These are phyloP conservation scores for Allomyces macrogynus DNA, from an alignment of 192 early-diverging fungal genomes.

Conservation along the genomic window DNA sequence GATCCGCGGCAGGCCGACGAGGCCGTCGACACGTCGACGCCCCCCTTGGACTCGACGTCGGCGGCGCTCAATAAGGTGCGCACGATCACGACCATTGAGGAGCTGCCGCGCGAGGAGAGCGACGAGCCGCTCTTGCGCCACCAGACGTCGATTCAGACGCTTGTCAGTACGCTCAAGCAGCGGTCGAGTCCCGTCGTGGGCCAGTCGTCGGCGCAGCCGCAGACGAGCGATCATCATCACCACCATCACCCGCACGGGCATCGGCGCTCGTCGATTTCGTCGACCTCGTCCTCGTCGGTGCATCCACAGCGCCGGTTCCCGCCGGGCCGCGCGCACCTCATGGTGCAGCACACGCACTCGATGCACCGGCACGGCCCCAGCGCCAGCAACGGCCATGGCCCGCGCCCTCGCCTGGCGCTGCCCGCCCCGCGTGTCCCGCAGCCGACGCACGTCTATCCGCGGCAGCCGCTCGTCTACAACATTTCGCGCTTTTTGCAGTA, in stretches of 20 bases:
- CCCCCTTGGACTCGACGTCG: no score
- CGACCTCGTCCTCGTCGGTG: background rate
- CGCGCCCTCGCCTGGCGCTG: background rate
- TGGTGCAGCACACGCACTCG: background rate
- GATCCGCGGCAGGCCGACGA: background rate
- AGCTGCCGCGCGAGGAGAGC: background rate
- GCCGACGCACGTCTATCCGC: slow-evolving; percentile 15
- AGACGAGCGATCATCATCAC: no score
- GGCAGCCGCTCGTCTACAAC: slow-evolving; percentile 36
- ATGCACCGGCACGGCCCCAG: background rate
- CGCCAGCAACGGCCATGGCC: background rate
- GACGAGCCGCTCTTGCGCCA: slow-evolving; percentile 1
- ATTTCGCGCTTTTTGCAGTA: slow-evolving; percentile 47
- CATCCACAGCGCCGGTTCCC: background rate
- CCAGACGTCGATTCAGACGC: background rate
- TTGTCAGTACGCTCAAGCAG: background rate
- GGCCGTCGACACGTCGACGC: background rate
- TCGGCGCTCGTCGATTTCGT: background rate
- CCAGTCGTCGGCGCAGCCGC: no score
- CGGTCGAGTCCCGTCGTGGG: no score
- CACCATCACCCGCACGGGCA: no score
- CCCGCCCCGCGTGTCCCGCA: background rate
- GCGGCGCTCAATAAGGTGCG: background rate
- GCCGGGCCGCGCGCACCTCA: background rate
- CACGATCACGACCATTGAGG: background rate